phyloP scores from a whole-genome alignment of 495 filamentous ascomycete genomes.

The Aspergillus haitiensis region DNA sequence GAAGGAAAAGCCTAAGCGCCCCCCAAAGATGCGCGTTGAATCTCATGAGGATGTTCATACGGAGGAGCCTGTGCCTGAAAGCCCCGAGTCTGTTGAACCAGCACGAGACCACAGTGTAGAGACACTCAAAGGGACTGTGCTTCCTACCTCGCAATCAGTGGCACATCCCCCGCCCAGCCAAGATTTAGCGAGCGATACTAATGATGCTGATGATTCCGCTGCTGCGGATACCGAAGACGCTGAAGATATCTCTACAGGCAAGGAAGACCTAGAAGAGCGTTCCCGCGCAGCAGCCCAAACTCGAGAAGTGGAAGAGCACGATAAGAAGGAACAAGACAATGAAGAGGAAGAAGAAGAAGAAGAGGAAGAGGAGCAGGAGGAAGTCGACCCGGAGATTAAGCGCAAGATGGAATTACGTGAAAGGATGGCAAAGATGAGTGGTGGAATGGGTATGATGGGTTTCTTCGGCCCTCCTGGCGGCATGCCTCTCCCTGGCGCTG shows the following conservation, averaged over 20 bases:
- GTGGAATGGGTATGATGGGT: slow-evolving; percentile 95
- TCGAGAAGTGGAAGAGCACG: slow-evolving; percentile 20
- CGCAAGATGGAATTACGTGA: slow-evolving; percentile 87
- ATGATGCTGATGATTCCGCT: slow-evolving; percentile 88
- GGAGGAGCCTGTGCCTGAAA: slow-evolving; percentile 43
- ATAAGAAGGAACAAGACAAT: slow-evolving; percentile 43
- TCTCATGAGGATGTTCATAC: slow-evolving; percentile 40
- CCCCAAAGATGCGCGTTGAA: slow-evolving; percentile 77
- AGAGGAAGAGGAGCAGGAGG: slow-evolving; percentile 81
- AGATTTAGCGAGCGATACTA: slow-evolving; percentile 70
- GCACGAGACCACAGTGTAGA: slow-evolving; percentile 61
- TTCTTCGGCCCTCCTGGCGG: slow-evolving; percentile 83
- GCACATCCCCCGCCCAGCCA: slow-evolving; percentile 46
- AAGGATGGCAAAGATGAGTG: slow-evolving; percentile 97
- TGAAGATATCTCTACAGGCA: slow-evolving; percentile 70
- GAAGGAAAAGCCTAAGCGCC: slow-evolving; percentile 85
- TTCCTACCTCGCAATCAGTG: slow-evolving; percentile 45
- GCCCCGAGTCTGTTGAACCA: slow-evolving; percentile 52
- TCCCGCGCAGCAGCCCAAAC: slow-evolving; percentile 24
- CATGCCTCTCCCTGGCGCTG: slow-evolving; percentile 53
- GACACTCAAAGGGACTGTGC: slow-evolving; percentile 42
- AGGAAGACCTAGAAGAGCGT: slow-evolving; percentile 69
- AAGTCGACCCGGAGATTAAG: slow-evolving; percentile 86
- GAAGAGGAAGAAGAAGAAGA: slow-evolving; percentile 60
- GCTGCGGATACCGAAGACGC: slow-evolving; percentile 83